Base-by-base conservation (phyloP, 2,329 filamentous ascomycete genomes). In the Shiraia sp. region DNA sequence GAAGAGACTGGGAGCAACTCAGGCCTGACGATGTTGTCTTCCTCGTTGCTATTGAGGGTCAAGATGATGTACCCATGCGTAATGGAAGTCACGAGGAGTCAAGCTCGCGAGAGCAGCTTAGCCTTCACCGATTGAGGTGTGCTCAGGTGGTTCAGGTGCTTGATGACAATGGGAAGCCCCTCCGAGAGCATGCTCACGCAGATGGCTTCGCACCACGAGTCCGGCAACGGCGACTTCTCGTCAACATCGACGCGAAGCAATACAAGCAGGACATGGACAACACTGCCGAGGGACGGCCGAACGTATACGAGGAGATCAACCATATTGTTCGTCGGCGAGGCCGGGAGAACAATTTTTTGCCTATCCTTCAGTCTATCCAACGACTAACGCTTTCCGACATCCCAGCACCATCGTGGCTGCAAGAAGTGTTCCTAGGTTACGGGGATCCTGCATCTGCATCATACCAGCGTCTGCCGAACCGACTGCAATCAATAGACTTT, bases 401-500 rank as follows among this genome's bases (percentile, higher is more conserved):
- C 14, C 87, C 88, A 6, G 78, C 97, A 39, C 90, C 93, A 10
- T 81, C 85, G 2, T 99, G 93, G 93, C 77, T 99, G 30, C 90
- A 96, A 60, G 93, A 97, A 55, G 92, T 97, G 8, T 99, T 97
- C 68, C 75, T 99, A n/a, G 93, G 93, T 3, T 97, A 95, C 66
- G 93, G 93, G 32, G 91, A 99, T 68, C 92, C 93, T 43, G 81
- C 89, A 22, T 86, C 88, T 44, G 93, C 93, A 24, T 87, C 83
- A 15, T 96, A 95, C 72, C 90, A 88, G 50, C 85, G 90, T 36
- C 73, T 99, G 12, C 74, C 87, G 1, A 93, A 90, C 65, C 81
- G 85, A 44, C 77, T 95, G 50, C 83, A 83, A 58, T 88, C 81
- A 40, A 76, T 99, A 38, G 90, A 99, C 67, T 96, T 90, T 65